Evolutionary conservation across 1,284 basidiomycete genomes (phyloP).

Genomic region (Tilletia walkeri): DNA sequence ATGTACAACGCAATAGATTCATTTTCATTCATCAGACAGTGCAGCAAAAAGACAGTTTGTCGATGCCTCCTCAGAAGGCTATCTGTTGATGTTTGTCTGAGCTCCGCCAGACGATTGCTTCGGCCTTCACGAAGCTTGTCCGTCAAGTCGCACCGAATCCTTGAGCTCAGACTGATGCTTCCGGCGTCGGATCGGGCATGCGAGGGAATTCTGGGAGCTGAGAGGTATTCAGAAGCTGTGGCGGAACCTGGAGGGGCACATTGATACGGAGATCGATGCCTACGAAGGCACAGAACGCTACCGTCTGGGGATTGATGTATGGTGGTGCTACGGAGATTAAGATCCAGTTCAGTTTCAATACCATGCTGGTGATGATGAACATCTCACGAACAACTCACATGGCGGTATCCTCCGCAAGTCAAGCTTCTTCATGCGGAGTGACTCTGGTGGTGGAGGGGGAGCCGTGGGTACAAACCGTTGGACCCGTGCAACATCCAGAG

Average conservation of each 20-base stretch:
- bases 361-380: too few relatives aligned
- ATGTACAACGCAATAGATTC: too few relatives aligned
- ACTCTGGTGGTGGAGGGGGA: constrained; percentile 22
- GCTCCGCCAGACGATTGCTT: too few relatives aligned
- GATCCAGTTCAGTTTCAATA: constrained; percentile 60
- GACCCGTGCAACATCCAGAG: constrained; percentile 27
- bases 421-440: constrained; percentile 16
- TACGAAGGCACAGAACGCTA: constrained; percentile 76
- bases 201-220: neutral
- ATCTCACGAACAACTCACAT: neutral
- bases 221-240: neutral
- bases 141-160: too few relatives aligned
- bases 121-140: too few relatives aligned
- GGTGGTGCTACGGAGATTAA: constrained; percentile 65
- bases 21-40: too few relatives aligned
- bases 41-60: too few relatives aligned
- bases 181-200: too few relatives aligned
- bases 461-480: constrained; percentile 46
- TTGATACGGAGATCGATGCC: constrained; percentile 79
- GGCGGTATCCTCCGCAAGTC: constrained; percentile 7
- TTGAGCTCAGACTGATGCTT: too few relatives aligned
- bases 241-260: constrained; percentile 33
- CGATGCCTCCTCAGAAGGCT: too few relatives aligned
- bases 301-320: constrained; percentile 88
- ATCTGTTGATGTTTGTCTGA: too few relatives aligned